These are phyloP conservation scores for Aspergillus ruber DNA, from an alignment of 2,329 filamentous ascomycete species.

Conservation along the genomic window DNA sequence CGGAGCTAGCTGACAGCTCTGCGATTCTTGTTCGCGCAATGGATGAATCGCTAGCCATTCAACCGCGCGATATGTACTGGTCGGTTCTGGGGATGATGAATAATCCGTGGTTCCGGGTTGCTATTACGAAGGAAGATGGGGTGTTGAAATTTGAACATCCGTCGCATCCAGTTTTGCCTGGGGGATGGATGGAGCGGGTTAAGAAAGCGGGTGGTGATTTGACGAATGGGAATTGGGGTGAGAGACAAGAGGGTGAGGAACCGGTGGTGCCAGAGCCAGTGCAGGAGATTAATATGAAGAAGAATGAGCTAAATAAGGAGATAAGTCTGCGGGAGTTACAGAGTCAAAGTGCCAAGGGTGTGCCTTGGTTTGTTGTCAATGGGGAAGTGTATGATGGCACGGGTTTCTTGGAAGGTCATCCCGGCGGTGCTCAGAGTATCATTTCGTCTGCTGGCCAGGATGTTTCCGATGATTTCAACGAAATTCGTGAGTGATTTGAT, in stretches of 20 bases:
- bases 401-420: conserved; percentile 70
- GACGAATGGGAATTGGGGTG: conserved; percentile 78
- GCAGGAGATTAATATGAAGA: conserved; percentile 71
- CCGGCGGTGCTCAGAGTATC: conserved; percentile 81
- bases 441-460: conserved; percentile 75
- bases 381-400: conserved; percentile 87
- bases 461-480: conserved; percentile 80
- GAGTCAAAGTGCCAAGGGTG: conserved; percentile 56
- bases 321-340: conserved; percentile 68
- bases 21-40: conserved; percentile 79
- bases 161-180: conserved; percentile 69
- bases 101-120: conserved; percentile 84
- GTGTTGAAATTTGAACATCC: conserved; percentile 77
- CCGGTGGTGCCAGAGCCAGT: conserved; percentile 43
- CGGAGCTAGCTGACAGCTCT: conserved; percentile 56
- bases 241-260: conserved; percentile 51
- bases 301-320: conserved; percentile 54
- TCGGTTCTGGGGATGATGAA: conserved; percentile 96
- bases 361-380: conserved; percentile 82
- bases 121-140: conserved; percentile 62
- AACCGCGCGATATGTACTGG: conserved; percentile 95
- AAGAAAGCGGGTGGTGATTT: conserved; percentile 78
- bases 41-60: conserved; percentile 82
- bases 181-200: conserved; percentile 89
- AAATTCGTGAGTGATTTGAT: conserved; percentile 65